Evolutionary conservation across 257 asterid genomes (phyloP), one percentile per base, ranked within the genome.

Genomic region (Solanum habrochaites): DNA sequence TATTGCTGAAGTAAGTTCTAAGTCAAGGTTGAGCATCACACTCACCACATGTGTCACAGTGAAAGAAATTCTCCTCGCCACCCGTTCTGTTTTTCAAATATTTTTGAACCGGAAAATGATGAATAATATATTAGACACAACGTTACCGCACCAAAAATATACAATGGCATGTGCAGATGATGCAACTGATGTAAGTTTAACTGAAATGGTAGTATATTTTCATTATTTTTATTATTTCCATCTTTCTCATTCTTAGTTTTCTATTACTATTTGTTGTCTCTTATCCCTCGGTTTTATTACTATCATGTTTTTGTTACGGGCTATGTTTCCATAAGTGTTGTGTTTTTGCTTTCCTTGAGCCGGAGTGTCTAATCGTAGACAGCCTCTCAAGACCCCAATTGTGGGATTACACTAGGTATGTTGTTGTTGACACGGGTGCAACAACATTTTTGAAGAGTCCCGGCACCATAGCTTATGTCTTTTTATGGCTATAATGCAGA

Each of bases 1-100:
- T 45, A 43, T 23, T 11, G 35, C 4, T 40, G 7, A n/a, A 3
- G 13, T n/a, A 75, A 75, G 83, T 13, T 40, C 21, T 40, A 40
- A n/a, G 13, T 40, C 60, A 75, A 75, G 83, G 31, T 42, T 75
- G 21, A 40, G 60, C 23, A 75, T 78, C 85, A 7, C 20, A 82
- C 92, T 86, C 86, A 95, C 98, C 97, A 32, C 98, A 95, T 89
- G 74, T 86, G 78, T 93, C 91, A 49, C 98, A 95, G 66, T 95
- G 98, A 88, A 95, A 93, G 86, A 93, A 95, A 37, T 92, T 93
- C 23, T 93, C 96, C 88, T 88, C 82, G 85, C 98, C 98, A 86
- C 98, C 98, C 43, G 95, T 95, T 91, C 98, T 95, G 91, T 37
- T 39, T 39, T 23, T 74, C 35, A 4, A 69, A 81, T 32, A 20